These are phyloP conservation scores for Boletus sp. DNA, from an alignment of 1,284 basidiomycete species.

Conservation along the genomic window DNA sequence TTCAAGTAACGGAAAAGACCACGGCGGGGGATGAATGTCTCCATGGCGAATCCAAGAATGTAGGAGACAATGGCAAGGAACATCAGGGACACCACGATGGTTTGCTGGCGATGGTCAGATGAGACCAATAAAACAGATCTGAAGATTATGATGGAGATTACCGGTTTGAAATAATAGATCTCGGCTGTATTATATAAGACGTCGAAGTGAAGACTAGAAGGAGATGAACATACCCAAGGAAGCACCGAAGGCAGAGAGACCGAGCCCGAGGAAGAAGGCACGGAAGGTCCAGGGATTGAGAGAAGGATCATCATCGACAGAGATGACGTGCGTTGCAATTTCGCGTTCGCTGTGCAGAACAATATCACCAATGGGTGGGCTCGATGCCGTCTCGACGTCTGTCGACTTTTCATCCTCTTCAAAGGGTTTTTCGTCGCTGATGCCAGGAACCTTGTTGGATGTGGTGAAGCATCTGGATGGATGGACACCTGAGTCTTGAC, in stretches of 20 bases:
- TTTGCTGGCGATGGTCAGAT: constrained; percentile 36
- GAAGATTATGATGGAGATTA: constrained; percentile 1
- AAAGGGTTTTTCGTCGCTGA: constrained; percentile 34
- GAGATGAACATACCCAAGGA: constrained; percentile 37
- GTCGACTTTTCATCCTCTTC: constrained; percentile 15
- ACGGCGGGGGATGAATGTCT: constrained; percentile 46
- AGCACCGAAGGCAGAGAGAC: constrained; percentile 60
- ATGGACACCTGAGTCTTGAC: not conserved
- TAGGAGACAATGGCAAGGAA: constrained; percentile 51
- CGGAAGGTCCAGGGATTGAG: constrained; percentile 61
- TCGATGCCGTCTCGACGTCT: constrained; percentile 35
- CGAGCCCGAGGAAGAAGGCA: constrained; percentile 57
- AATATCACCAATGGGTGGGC: constrained; percentile 13
- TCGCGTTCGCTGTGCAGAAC: constrained; percentile 47
- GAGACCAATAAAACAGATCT: not conserved
- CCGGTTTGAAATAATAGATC: constrained; percentile 65
- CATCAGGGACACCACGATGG: constrained; percentile 47
- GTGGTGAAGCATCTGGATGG: not conserved
- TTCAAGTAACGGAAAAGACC: constrained; percentile 56
- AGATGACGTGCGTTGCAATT: constrained; percentile 52
- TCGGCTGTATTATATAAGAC: constrained; percentile 34
- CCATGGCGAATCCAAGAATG: constrained; percentile 41
- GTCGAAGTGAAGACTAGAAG: not conserved
- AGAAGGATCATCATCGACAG: constrained; percentile 52
- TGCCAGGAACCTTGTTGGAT: constrained; percentile 17